phyloP scores from a whole-genome alignment of 163 green algal genomes.

The Scenedesmus sp. region DNA sequence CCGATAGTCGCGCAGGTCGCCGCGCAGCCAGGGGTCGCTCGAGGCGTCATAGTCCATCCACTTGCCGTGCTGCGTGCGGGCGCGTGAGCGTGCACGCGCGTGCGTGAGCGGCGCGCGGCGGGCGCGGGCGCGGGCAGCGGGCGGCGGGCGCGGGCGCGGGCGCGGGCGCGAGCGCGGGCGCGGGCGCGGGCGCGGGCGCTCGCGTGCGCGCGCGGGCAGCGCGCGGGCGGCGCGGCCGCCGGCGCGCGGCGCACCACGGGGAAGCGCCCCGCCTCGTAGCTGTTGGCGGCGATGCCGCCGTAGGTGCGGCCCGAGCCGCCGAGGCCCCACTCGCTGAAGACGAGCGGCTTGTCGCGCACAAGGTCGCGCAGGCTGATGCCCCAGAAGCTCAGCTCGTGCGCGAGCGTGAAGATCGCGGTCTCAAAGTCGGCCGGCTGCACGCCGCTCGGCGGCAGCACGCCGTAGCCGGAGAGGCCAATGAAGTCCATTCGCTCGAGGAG shows the following conservation, averaged over 20 bases:
- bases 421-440: background rate
- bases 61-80: background rate
- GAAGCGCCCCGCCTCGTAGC: background rate
- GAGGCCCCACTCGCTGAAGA: constrained; percentile 2
- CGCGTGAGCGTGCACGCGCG: no score
- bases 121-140: no score
- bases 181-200: no score
- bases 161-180: no score
- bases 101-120: no score
- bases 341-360: background rate
- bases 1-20: background rate
- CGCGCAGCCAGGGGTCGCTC: background rate
- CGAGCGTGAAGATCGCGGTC: background rate
- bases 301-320: background rate
- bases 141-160: no score
- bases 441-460: background rate
- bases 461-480: background rate
- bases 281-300: background rate
- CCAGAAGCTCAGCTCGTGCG: constrained; percentile 10
- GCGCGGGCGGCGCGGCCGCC: no score
- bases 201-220: no score
- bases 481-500: background rate
- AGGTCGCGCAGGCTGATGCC: constrained; percentile 2
- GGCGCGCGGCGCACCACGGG: no score
- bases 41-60: background rate